These are phyloP conservation scores for Cryptomeria japonica DNA, from an alignment of 75 land plant species.

Conservation along the genomic window DNA sequence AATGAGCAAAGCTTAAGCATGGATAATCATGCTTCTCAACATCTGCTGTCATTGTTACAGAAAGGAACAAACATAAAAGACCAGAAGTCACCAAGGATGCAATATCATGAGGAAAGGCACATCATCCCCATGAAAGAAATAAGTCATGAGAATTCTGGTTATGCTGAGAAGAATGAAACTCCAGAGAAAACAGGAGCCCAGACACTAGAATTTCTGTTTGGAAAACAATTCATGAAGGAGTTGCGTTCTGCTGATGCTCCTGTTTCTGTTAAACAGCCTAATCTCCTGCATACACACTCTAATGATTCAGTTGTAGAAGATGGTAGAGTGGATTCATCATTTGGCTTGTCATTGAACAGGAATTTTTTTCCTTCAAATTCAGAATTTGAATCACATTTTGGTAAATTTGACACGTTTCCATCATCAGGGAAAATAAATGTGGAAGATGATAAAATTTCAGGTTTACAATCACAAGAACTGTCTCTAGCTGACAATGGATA, in stretches of 20 bases:
- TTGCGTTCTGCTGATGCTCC: conserved; percentile 77
- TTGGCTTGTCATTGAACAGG: background rate
- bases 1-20: conserved; percentile 16
- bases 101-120: background rate
- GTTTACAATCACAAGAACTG: background rate
- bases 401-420: background rate
- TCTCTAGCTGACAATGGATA: background rate
- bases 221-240: conserved; percentile 84
- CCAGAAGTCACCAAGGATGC: background rate
- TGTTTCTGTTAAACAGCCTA: conserved; percentile 35
- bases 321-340: conserved; percentile 5
- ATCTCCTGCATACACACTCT: background rate
- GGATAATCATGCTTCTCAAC: conserved; percentile 78
- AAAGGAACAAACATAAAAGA: conserved; percentile 36
- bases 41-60: conserved; percentile 81
- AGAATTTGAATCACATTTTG: conserved; percentile 4
- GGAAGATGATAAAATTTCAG: conserved; percentile 1
- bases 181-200: conserved; percentile 36
- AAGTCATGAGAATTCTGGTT: conserved; percentile 13
- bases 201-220: conserved; percentile 86
- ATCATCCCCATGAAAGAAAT: conserved; percentile 6
- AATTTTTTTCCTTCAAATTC: background rate
- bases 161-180: conserved; percentile 14
- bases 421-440: background rate
- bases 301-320: conserved; percentile 6